phyloP scores from a whole-genome alignment of 805 yeast species.

The Suhomyces tanzawaensis region DNA sequence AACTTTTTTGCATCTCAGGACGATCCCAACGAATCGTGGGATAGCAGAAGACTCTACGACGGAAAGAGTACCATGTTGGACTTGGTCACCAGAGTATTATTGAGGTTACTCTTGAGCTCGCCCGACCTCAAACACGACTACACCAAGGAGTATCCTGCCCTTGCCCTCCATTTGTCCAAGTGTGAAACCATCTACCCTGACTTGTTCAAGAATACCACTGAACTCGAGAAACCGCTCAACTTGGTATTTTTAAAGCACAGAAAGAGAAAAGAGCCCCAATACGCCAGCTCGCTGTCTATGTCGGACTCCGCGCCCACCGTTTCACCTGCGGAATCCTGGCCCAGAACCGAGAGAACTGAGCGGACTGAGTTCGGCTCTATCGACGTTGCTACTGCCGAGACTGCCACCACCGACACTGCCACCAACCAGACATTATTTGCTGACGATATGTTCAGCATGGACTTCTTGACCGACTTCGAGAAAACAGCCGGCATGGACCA shows the following conservation, averaged over 20 bases:
- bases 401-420: neutral
- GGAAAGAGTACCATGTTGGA: slow-evolving; percentile 12
- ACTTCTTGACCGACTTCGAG: neutral
- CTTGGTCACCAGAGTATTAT: slow-evolving; percentile 21
- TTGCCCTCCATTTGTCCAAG: slow-evolving; percentile 17
- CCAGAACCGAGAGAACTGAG: neutral
- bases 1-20: slow-evolving; percentile 10
- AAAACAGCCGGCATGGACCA: neutral
- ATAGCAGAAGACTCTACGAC: slow-evolving; percentile 1
- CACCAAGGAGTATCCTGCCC: slow-evolving; percentile 12
- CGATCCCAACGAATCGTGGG: slow-evolving; percentile 1
- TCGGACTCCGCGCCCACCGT: neutral
- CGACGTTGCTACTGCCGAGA: neutral
- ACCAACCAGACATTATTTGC: too few relatives aligned
- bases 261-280: too few relatives aligned
- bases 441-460: neutral
- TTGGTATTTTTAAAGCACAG: neutral
- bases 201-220: slow-evolving; percentile 3
- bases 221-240: neutral
- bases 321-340: neutral
- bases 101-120: slow-evolving; percentile 20
- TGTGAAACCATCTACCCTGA: slow-evolving; percentile 19
- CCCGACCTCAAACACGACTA: slow-evolving; percentile 16
- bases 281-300: too few relatives aligned
- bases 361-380: neutral